Conservation (phyloP, 176 grass and related monocot genomes). For the Hordeum vulgare region MorexV3_pseudomolecules_assembly NC_058519.1:34588977-34589476, state of each 20-base stretch:
- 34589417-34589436: no score
- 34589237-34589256: background rate
- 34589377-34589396: no score
- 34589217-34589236: background rate
- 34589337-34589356: no score
- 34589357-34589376: no score
- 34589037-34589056: background rate
- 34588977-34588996: background rate
- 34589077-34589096: background rate
- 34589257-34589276: no score
- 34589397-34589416: no score
- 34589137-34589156: constrained; percentile 12
- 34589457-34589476: no score
- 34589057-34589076: background rate
- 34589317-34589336: no score
- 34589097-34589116: background rate
- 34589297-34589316: no score
- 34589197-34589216: background rate
- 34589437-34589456: no score
- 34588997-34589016: background rate
- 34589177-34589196: background rate
- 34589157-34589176: constrained; percentile 15
- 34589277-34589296: no score
- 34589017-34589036: background rate
- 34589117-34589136: background rate